phyloP scores from a whole-genome alignment of 768 basidiomycete species.

The Suillus subalutaceus region DNA sequence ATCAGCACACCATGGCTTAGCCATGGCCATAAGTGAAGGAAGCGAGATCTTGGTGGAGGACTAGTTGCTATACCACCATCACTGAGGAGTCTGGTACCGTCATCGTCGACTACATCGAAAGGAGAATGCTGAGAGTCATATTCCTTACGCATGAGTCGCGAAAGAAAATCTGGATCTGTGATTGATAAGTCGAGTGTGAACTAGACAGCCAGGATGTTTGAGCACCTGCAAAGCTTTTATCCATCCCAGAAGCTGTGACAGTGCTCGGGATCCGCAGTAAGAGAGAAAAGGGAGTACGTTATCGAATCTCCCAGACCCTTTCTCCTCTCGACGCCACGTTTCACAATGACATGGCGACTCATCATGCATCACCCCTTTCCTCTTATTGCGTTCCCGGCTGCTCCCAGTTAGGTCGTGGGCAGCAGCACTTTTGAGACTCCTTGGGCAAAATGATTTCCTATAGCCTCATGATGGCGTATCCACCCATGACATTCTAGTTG shows the following conservation, averaged over 20 bases:
- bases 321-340: neutral
- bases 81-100: neutral
- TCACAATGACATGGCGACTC: neutral
- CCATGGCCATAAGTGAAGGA: constrained; percentile 5
- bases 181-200: neutral
- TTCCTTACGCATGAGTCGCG: neutral
- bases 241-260: neutral
- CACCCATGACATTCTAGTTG: neutral
- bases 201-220: neutral
- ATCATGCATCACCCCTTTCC: too few species aligned
- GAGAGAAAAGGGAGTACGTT: neutral
- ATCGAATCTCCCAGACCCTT: neutral
- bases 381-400: neutral
- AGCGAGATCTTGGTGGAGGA: neutral
- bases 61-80: neutral
- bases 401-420: neutral
- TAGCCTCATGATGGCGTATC: neutral
- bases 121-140: neutral
- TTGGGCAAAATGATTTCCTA: neutral
- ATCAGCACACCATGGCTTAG: constrained; percentile 7
- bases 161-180: neutral
- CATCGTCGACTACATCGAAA: neutral
- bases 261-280: too few species aligned
- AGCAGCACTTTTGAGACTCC: neutral
- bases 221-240: neutral